These are phyloP conservation scores for Mycocentrospora acerina DNA, from an alignment of 2,329 filamentous ascomycete species.

Conservation along the genomic window DNA sequence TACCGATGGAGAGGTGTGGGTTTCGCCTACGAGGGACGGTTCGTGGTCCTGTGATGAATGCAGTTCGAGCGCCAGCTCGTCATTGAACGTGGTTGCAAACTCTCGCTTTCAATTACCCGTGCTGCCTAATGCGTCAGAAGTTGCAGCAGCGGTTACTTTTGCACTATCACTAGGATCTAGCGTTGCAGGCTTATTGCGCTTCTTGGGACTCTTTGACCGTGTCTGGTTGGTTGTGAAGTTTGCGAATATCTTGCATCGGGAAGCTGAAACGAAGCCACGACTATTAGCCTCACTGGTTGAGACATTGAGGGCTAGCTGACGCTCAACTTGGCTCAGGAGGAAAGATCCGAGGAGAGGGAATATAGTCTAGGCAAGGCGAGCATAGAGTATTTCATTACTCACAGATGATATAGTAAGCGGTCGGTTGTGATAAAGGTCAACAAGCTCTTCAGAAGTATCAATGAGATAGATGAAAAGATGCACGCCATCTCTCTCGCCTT, in stretches of 20 bases:
- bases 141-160: not conserved
- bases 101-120: not conserved
- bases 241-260: conserved; percentile 6
- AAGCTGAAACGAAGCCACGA: conserved; percentile 6
- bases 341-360: conserved; percentile 8
- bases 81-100: not conserved
- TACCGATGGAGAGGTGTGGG: not conserved
- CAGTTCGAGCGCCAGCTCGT: not conserved
- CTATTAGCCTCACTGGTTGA: not conserved
- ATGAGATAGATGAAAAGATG: conserved; percentile 4
- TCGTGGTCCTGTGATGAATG: not conserved
- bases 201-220: conserved; percentile 7
- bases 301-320: conserved; percentile 3
- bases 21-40: conserved; percentile 1
- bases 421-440: conserved; percentile 11
- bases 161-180: not conserved
- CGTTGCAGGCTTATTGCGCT: conserved; percentile 1
- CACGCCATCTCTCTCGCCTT: conserved; percentile 6
- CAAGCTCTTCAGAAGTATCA: conserved; percentile 5
- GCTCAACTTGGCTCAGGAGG: conserved; percentile 3
- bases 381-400: conserved; percentile 8
- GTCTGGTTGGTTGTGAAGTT: not conserved
- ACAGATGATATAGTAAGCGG: conserved; percentile 6
- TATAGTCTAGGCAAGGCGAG: conserved; percentile 10
- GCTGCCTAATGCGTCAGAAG: not conserved